phyloP scores from a whole-genome alignment of 2,329 filamentous ascomycete genomes.

The Aspergillus tubingensis region DNA sequence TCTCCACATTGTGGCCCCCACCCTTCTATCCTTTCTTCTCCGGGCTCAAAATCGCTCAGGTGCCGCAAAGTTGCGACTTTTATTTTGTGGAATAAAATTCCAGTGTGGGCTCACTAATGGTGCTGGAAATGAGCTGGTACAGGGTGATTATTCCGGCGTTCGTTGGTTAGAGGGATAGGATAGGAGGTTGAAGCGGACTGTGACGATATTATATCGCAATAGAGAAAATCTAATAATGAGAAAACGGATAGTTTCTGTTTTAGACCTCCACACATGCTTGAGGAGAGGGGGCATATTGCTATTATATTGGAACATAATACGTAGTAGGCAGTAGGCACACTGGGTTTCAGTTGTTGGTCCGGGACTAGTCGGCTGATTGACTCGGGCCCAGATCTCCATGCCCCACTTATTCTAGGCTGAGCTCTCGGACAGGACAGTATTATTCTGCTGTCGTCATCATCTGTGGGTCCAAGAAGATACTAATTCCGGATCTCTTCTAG shows the following conservation, averaged over 20 bases:
- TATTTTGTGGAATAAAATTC: background rate
- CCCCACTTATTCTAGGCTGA: background rate
- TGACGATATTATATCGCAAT: background rate
- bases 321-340: background rate
- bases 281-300: background rate
- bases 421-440: background rate
- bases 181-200: background rate
- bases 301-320: background rate
- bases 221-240: background rate
- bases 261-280: background rate
- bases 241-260: background rate
- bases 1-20: slow-evolving; percentile 10
- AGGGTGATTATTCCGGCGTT: background rate
- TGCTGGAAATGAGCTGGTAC: background rate
- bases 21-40: background rate
- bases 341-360: background rate
- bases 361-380: slow-evolving; percentile 1
- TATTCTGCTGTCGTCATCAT: slow-evolving; percentile 4
- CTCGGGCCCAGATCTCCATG: background rate
- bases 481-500: background rate
- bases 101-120: background rate
- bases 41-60: background rate
- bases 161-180: background rate
- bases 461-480: background rate
- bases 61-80: background rate